Evolutionary conservation across 2,329 filamentous ascomycete genomes (phyloP), one percentile per base, ranked within the genome.

Genomic region (Tolypocladium pustulatum): DNA sequence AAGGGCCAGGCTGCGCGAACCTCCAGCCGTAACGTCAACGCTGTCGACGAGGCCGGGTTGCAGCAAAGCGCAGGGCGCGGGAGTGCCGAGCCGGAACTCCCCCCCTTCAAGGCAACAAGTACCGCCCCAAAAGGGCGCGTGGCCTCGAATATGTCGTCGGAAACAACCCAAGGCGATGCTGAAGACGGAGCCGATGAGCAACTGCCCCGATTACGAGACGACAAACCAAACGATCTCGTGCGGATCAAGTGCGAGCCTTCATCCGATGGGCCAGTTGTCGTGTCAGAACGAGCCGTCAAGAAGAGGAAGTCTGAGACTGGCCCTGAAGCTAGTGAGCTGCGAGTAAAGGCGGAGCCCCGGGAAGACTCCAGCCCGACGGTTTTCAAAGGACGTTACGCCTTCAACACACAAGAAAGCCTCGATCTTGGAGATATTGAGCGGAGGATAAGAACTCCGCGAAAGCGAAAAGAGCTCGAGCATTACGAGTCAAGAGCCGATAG

Each of bases 381-480:
- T 20, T 58, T 65, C 2, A 54, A 60, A 4, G 62, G 63, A 2
- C 61, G 65, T 9, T 60, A 58, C 52, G 60, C 61, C 9, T 60
- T 77, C 60, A 64, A 71, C 25, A 73, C 76, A 0, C 74, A 81
- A 46, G 83, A 85, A 56, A 87, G 83, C 57, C 75, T 87, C 56
- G 85, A 88, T 65, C 73, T 88, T 1, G 73, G 69, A 17, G 68
- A 72, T 20, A 69, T 71, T 43, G 67, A 61, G 10, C 67, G 70
- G 37, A 66, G 57, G 43, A 64, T 74, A n/a, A 62, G 65, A 30
- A 75, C 73, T 0, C 73, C 73, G 2, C 67, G 72, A 52, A 75
- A 75, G 58, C 69, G 67, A 12, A 71, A 67, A 25, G 62, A 65
- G 6, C 37, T 65, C 15, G 66, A 69, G 40, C 60, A 62, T 27